Base-by-base conservation (phyloP, 495 filamentous ascomycete genomes). In the Aspergillus bridgeri region DNA sequence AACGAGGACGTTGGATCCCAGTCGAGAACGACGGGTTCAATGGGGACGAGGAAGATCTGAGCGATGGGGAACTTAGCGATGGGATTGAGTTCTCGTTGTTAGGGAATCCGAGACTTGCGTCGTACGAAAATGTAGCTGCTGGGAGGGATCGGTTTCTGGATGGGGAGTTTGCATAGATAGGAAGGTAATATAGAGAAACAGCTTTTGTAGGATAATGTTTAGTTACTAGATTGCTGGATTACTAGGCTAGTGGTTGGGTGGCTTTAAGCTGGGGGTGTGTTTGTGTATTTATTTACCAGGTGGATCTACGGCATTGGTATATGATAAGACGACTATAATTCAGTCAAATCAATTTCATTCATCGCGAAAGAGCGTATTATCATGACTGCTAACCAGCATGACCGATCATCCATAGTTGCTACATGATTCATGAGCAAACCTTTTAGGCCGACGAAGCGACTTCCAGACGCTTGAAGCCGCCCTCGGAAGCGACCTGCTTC, bases 401-500 rank as follows among this genome's bases (percentile, higher is more conserved):
- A 48, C 3, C n/a, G 43, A 45, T 54, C 48, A 22, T 51, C 20
- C n/a, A n/a, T n/a, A n/a, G n/a, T n/a, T n/a, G n/a, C 24, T 18
- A 5, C 18, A n/a, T 13, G 5, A 15, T 38, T 38, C 25, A 54
- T 5, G 15, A 7, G 33, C 23, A 19, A n/a, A 1, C 5, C 15
- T 25, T 20, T 54, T 65, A 76, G 65, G 71, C 73, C 33, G 65
- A 59, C 42, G 63, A 65, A 49, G 65, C 60, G 33, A 72, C 68
- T 55, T 68, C 64, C 51, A 79, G 48, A 27, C 76, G 69, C 65
- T 69, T 69, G 60, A 69, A 79, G 18, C 76, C 76, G 61, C 76
- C 85, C 49, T 75, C 68, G 13, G 49, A 51, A 53, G 83, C 82
- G 64, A 86, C 75, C 51, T 81, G 72, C 65, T 82, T 71, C 69